Percentiles rank a stretch among this genome's conserved stretches.
Conservation (phyloP, 2,329 filamentous ascomycete genomes). For the Lachnellula suecica region DNA sequence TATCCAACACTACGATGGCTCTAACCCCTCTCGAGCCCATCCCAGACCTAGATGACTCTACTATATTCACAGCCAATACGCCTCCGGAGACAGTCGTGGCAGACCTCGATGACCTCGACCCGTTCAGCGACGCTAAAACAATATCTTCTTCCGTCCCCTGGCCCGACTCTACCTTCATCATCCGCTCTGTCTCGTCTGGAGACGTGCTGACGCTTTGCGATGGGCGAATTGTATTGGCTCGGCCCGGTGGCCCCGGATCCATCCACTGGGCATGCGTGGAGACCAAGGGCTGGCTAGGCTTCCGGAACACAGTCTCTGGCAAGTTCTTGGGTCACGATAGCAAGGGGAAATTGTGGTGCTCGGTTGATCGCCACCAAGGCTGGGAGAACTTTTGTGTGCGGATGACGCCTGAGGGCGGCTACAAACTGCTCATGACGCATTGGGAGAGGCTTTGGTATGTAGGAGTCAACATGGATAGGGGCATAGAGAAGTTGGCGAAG, state of each 20-base stretch:
- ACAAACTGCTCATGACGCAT: constrained; percentile 23
- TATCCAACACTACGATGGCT: no score
- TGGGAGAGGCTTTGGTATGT: constrained; percentile 23
- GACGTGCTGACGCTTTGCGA: constrained; percentile 18
- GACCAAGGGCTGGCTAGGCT: constrained; percentile 24
- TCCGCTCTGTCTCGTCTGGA: constrained; percentile 18
- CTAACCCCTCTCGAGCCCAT: no score
- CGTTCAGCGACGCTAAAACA: not conserved
- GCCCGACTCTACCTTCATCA: constrained; percentile 21
- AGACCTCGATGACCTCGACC: constrained; percentile 1
- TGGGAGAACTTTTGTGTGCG: constrained; percentile 24
- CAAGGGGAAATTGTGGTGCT: constrained; percentile 14
- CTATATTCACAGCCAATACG: constrained; percentile 12
- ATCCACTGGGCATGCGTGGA: constrained; percentile 24
- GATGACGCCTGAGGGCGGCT: constrained; percentile 19
- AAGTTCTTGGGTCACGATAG: constrained; percentile 19
- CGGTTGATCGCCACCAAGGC: constrained; percentile 10
- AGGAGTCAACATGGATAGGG: constrained; percentile 10
- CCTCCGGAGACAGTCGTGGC: constrained; percentile 14
- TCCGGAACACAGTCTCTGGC: constrained; percentile 15
- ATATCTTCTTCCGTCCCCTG: constrained; percentile 18
- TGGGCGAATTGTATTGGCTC: constrained; percentile 13
- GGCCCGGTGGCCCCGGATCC: constrained; percentile 16
- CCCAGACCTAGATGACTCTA: no score
- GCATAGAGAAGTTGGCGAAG: constrained; percentile 18